Evolutionary conservation across 108 stramenopile species (phyloP).

Genomic region (Skeletonema marinoi): DNA sequence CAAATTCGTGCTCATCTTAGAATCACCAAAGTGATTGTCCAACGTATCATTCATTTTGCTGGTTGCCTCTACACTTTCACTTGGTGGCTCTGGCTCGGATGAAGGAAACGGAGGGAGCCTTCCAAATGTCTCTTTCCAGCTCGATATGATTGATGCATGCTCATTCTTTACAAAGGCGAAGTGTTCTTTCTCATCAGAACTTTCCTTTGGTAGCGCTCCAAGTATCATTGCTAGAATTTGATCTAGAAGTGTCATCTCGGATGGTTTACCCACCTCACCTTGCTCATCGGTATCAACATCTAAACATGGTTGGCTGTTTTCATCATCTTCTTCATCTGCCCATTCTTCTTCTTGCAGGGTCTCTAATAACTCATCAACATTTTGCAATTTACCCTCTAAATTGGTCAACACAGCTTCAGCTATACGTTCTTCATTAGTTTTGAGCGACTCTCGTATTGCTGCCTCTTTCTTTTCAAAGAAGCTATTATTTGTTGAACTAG

Average conservation of each 20-base stretch:
- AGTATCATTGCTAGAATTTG: constrained; percentile 63
- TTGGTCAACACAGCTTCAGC: constrained; percentile 47
- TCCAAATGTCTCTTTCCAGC: constrained; percentile 53
- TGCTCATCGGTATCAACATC: not conserved
- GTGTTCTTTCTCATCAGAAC: constrained; percentile 23
- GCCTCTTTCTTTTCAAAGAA: constrained; percentile 14
- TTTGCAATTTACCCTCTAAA: constrained; percentile 43
- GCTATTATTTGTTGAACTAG: not conserved
- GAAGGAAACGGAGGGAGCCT: constrained; percentile 37
- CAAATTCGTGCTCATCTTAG: not conserved
- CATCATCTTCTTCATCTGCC: constrained; percentile 57
- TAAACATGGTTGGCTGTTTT: not conserved
- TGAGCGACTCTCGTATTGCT: constrained; percentile 32
- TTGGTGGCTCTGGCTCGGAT: not conserved
- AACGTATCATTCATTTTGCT: not conserved
- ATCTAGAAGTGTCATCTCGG: constrained; percentile 48
- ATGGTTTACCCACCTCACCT: not conserved
- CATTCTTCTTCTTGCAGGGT: constrained; percentile 60
- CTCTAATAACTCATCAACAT: constrained; percentile 55
- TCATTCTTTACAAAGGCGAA: constrained; percentile 38
- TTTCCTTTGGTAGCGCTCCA: constrained; percentile 33
- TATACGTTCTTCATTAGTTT: constrained; percentile 37
- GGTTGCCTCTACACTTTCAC: not conserved
- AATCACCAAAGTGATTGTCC: not conserved
- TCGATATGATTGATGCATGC: constrained; percentile 39